These are phyloP conservation scores for Metschnikowia borealis DNA, from an alignment of 805 yeast species.

Conservation along the genomic window DNA sequence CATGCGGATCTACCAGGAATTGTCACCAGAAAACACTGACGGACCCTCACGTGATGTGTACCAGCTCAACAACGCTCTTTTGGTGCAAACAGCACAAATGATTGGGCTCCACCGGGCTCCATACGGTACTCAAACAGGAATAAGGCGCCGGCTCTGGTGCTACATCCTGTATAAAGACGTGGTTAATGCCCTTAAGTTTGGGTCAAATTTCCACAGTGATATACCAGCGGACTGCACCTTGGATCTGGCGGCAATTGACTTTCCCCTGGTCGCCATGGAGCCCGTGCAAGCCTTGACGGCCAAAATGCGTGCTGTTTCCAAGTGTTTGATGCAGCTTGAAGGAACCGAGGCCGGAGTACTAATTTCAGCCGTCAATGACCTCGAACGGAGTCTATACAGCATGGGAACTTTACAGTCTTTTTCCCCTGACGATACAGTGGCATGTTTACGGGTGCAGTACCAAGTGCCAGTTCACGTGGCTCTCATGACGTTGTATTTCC, in stretches of 20 bases:
- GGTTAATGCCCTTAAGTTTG: slow-evolving; percentile 14
- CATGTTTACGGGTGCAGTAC: slow-evolving; percentile 5
- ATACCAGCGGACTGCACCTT: slow-evolving; percentile 12
- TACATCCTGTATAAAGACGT: slow-evolving; percentile 12
- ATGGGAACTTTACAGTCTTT: slow-evolving; percentile 3
- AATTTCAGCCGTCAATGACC: slow-evolving; percentile 9
- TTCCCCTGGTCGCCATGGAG: slow-evolving; percentile 3
- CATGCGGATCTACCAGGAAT: slow-evolving; percentile 12
- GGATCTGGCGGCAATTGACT: slow-evolving; percentile 3
- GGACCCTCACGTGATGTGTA: slow-evolving; percentile 17
- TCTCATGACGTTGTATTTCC: slow-evolving; percentile 12
- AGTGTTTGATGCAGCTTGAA: slow-evolving; percentile 5
- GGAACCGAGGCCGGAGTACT: slow-evolving; percentile 5
- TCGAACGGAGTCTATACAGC: slow-evolving; percentile 8
- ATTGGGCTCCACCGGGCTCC: slow-evolving; percentile 19
- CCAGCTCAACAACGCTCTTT: slow-evolving; percentile 15
- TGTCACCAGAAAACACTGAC: slow-evolving; percentile 18
- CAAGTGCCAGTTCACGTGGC: slow-evolving; percentile 11
- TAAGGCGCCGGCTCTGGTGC: slow-evolving; percentile 17
- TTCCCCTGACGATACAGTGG: neutral
- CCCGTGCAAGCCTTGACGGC: slow-evolving; percentile 5
- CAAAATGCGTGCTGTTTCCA: slow-evolving; percentile 4
- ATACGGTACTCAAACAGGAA: slow-evolving; percentile 5
- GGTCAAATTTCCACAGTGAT: slow-evolving; percentile 9
- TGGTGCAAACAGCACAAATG: slow-evolving; percentile 16